Conservation (phyloP, 2,329 filamentous ascomycete species). For the Plectosphaerella sp. region DNA sequence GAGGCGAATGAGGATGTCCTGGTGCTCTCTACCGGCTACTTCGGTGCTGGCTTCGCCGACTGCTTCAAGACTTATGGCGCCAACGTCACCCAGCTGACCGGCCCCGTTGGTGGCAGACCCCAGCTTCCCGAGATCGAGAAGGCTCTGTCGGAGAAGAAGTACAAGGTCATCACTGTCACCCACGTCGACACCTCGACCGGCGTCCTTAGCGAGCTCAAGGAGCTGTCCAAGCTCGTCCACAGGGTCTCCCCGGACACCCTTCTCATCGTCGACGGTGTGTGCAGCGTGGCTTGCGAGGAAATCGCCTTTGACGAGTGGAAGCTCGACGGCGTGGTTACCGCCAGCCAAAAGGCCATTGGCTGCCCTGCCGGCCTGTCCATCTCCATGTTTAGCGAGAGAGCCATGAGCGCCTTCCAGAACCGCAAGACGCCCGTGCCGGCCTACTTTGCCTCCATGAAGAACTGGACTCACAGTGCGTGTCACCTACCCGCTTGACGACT, state of each 20-base stretch:
- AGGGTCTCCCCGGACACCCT: constrained; percentile 87
- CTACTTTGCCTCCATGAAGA: constrained; percentile 96
- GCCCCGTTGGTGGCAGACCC: constrained; percentile 81
- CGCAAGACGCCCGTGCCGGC: constrained; percentile 78
- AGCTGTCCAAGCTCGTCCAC: constrained; percentile 76
- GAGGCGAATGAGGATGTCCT: constrained; percentile 88
- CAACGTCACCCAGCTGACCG: constrained; percentile 84
- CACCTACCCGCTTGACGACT: neutral
- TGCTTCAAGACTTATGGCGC: constrained; percentile 90
- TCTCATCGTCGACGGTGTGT: constrained; percentile 91
- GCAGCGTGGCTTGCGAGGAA: constrained; percentile 93
- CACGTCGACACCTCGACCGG: constrained; percentile 98
- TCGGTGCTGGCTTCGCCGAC: constrained; percentile 90
- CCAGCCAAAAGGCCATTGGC: constrained; percentile 94
- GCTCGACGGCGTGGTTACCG: constrained; percentile 87
- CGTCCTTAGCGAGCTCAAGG: constrained; percentile 86
- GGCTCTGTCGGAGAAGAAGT: constrained; percentile 83
- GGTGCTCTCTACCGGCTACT: constrained; percentile 95
- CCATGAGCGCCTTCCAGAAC: constrained; percentile 73
- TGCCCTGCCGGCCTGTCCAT: constrained; percentile 93
- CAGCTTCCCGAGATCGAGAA: constrained; percentile 84
- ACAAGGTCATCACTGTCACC: constrained; percentile 91
- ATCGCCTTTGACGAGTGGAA: constrained; percentile 95
- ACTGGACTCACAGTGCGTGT: constrained; percentile 77
- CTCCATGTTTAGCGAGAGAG: constrained; percentile 85